Conservation (phyloP, 176 grass and related monocot genomes). For the Chrysopogon serrulatus region DNA sequence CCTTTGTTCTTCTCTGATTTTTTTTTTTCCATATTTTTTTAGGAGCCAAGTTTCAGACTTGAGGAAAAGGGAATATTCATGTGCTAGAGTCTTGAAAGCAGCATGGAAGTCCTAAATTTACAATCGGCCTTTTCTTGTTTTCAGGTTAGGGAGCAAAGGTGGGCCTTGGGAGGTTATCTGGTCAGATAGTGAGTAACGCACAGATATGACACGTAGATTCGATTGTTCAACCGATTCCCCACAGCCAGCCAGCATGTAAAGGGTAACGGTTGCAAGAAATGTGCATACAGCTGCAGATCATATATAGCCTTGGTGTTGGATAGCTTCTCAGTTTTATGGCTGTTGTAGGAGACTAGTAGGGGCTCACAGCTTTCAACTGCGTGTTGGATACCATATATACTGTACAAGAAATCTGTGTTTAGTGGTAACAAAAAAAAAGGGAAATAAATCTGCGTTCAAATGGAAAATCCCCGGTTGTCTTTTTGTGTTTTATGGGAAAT, state of each 20-base stretch:
- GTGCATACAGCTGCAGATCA: background rate
- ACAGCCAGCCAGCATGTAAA: background rate
- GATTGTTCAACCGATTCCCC: background rate
- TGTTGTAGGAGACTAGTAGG: background rate
- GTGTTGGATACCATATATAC: background rate
- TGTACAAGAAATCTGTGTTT: background rate
- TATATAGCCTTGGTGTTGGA: background rate
- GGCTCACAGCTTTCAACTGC: background rate
- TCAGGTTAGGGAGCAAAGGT: conserved; percentile 57
- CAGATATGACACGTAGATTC: background rate
- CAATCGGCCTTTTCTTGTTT: background rate
- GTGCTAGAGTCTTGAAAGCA: background rate
- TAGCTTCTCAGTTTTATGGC: background rate
- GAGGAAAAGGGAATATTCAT: background rate
- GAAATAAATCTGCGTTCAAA: background rate
- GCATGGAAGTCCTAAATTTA: background rate
- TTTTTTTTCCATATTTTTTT: background rate
- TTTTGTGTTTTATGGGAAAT: too few relatives aligned
- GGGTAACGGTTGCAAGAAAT: background rate
- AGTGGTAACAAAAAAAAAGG: background rate
- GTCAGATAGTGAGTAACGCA: conserved; percentile 28
- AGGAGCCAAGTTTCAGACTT: background rate
- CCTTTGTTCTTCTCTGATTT: background rate
- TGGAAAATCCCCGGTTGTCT: background rate
- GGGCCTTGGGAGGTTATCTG: conserved; percentile 51